Base-by-base conservation (phyloP, 2,329 filamentous ascomycete species). In the Nigrospora oryzae region DNA sequence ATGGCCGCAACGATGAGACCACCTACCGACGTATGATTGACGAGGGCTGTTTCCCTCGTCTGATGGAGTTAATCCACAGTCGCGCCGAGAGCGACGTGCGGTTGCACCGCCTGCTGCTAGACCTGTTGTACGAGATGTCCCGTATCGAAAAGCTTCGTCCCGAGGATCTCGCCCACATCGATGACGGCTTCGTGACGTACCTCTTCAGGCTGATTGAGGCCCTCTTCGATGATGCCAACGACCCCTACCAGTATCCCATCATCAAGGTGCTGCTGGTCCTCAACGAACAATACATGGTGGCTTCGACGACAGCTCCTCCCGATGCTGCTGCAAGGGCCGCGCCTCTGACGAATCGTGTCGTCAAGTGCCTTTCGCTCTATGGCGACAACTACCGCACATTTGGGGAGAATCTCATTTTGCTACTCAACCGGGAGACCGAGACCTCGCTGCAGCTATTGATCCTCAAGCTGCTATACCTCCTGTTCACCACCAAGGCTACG, bases 221-320 rank as follows among this genome's bases (percentile, higher is more conserved):
- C 50, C 73, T 91, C 5, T 93, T 89, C 7, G 82, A 91, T 61
- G 91, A 97, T 63, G 83, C 79, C 17, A 80, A 89, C 53, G 93
- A 97, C 63, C 91, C 91, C 1, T 98, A 95, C 62, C 91, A 97
- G 62, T 97, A 96, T 62, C 86, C 89, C 6, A 84, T 96, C 38
- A 96, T 98, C 58, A 81, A 90, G 51, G 90, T 97, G 41, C 64
- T 98, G 88, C 78, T 98, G 55, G 90, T 97, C 28, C 69, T 98
- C 52, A 98, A 98, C 65, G 93, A 98, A 64, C 93, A 98, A 65
- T 98, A 96, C 65, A 95, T 98, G 86, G 83, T 97, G 45, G 74
- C 80, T 16, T 79, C 71, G 54, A 86, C 75, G 48, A 77, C 73
- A 30, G 63, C 70, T 4, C 66, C 66, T 16, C 59, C 61, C 32